Conservation (phyloP, 331 rosid species). For the Saraca asoca region DNA sequence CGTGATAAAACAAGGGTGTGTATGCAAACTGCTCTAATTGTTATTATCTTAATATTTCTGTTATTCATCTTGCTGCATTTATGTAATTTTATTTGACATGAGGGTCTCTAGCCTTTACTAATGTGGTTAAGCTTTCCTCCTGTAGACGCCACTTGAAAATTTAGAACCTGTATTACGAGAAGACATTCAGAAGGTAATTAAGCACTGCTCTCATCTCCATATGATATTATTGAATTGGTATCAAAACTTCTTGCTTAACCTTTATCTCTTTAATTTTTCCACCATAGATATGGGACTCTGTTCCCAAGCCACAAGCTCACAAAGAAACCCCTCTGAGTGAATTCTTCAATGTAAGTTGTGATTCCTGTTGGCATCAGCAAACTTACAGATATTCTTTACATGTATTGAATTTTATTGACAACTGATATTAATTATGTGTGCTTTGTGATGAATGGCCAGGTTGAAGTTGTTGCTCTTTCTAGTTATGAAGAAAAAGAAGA, state of each 20-base stretch:
- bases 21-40: slow-evolving; percentile 25
- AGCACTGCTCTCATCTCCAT: slow-evolving; percentile 29
- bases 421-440: slow-evolving; percentile 34
- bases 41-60: slow-evolving; percentile 4
- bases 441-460: slow-evolving; percentile 60
- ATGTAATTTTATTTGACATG: not conserved
- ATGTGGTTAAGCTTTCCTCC: slow-evolving; percentile 39
- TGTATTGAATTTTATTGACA: slow-evolving; percentile 9
- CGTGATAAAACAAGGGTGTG: slow-evolving; percentile 98
- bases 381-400: slow-evolving; percentile 24
- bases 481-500: slow-evolving; percentile 99
- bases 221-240: slow-evolving; percentile 9
- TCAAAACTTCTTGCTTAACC: slow-evolving; percentile 1
- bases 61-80: slow-evolving; percentile 16
- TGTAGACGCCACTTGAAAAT: slow-evolving; percentile 92
- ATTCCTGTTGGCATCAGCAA: slow-evolving; percentile 24
- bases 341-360: slow-evolving; percentile 74
- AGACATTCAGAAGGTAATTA: slow-evolving; percentile 89
- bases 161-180: slow-evolving; percentile 97
- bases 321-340: slow-evolving; percentile 87
- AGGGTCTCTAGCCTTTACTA: slow-evolving; percentile 30
- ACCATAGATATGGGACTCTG: slow-evolving; percentile 95
- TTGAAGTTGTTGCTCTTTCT: slow-evolving; percentile 96
- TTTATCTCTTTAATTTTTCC: slow-evolving; percentile 21
- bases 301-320: slow-evolving; percentile 94